Conservation (phyloP, 2,329 filamentous ascomycete genomes). For the Pyrenochaeta sp. region DNA sequence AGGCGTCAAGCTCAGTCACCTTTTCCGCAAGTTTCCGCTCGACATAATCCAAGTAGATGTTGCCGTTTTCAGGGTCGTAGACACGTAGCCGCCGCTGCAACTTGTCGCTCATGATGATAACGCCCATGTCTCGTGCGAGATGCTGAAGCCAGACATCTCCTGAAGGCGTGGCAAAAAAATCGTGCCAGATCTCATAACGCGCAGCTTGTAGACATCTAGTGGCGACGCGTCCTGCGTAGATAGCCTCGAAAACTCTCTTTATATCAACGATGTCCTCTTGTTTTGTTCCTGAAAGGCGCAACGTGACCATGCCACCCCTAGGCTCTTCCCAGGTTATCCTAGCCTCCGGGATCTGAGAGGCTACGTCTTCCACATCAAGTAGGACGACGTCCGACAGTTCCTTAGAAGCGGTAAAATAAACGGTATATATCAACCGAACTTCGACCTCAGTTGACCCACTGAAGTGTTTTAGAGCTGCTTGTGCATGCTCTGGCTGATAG, state of each 20-base stretch:
- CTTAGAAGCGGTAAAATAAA: conserved; percentile 8
- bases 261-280: conserved; percentile 3
- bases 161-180: conserved; percentile 10
- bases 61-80: conserved; percentile 5
- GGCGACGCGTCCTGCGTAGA: conserved; percentile 6
- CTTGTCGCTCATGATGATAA: conserved; percentile 10
- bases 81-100: conserved; percentile 11
- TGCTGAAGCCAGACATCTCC: conserved; percentile 10
- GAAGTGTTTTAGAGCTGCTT: conserved; percentile 6
- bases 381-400: conserved; percentile 9
- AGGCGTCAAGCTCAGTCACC: not conserved
- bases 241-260: conserved; percentile 10
- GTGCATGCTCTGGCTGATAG: conserved; percentile 14
- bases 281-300: conserved; percentile 7
- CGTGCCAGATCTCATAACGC: conserved; percentile 14
- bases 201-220: not conserved
- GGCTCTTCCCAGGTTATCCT: conserved; percentile 1
- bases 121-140: conserved; percentile 1
- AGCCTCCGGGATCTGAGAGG: not conserved
- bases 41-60: not conserved
- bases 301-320: conserved; percentile 7
- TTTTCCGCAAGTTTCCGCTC: conserved; percentile 5
- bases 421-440: conserved; percentile 5
- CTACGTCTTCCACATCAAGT: conserved; percentile 3
- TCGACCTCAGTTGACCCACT: not conserved